phyloP scores from a whole-genome alignment of 2,329 filamentous ascomycete genomes.

The Penicillium sp. region DNA sequence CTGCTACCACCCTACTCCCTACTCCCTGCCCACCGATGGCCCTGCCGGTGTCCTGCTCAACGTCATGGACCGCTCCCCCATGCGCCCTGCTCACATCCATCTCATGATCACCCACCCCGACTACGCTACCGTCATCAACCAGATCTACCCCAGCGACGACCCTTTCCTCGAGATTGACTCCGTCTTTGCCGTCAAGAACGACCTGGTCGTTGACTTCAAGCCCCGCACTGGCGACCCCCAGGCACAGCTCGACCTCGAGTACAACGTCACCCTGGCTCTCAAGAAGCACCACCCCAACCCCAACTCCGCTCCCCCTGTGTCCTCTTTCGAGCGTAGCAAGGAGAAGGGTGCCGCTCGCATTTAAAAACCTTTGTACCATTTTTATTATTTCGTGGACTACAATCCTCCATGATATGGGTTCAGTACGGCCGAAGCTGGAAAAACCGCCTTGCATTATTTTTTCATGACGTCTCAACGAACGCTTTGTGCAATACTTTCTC shows the following conservation, averaged over 20 bases:
- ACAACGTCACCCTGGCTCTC: slow-evolving; percentile 47
- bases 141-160: slow-evolving; percentile 58
- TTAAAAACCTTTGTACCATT: background rate
- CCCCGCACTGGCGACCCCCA: slow-evolving; percentile 49
- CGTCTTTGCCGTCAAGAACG: slow-evolving; percentile 60
- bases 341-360: background rate
- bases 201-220: slow-evolving; percentile 56
- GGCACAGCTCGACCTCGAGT: slow-evolving; percentile 57
- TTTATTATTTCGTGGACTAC: background rate
- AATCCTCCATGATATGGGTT: background rate
- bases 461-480: too few species aligned
- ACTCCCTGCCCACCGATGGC: slow-evolving; percentile 65
- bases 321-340: slow-evolving; percentile 32
- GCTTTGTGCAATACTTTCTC: too few species aligned
- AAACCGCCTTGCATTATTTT: too few species aligned
- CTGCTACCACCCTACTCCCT: slow-evolving; percentile 70
- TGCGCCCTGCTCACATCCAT: slow-evolving; percentile 61
- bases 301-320: slow-evolving; percentile 35
- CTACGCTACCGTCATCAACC: slow-evolving; percentile 55
- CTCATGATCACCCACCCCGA: slow-evolving; percentile 54
- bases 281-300: slow-evolving; percentile 35
- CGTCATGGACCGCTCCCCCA: slow-evolving; percentile 55
- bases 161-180: slow-evolving; percentile 56
- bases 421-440: background rate
- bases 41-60: slow-evolving; percentile 52